Conservation (phyloP, 345 rosid species). For the Theobroma cacao region DNA sequence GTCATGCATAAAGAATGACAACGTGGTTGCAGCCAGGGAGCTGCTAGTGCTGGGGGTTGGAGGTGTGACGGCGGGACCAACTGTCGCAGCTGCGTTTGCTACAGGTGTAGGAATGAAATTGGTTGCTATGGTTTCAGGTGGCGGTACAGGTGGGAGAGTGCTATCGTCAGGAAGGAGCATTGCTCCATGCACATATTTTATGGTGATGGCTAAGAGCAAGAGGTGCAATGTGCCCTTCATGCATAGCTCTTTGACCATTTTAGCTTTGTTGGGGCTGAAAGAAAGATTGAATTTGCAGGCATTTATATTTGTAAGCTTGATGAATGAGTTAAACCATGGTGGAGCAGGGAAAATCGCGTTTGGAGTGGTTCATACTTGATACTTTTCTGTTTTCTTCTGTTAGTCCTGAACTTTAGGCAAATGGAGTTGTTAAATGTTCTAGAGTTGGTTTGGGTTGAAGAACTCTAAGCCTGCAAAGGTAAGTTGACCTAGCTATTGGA, state of each 20-base stretch:
- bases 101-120: not conserved
- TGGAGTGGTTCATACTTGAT: not conserved
- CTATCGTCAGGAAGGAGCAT: not conserved
- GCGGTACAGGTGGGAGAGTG: not conserved
- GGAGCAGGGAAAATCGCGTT: slow-evolving; percentile 2
- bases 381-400: not conserved
- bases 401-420: not conserved
- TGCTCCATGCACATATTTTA: not conserved
- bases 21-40: slow-evolving; percentile 1
- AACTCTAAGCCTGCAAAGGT: not conserved
- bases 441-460: not conserved
- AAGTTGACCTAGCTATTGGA: not conserved
- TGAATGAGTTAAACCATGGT: not conserved
- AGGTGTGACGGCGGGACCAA: not conserved
- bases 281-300: not conserved
- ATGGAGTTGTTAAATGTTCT: not conserved
- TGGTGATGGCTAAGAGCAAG: slow-evolving; percentile 2
- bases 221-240: slow-evolving; percentile 6
- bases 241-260: not conserved
- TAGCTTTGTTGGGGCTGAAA: not conserved
- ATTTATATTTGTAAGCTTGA: not conserved
- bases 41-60: not conserved
- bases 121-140: not conserved
- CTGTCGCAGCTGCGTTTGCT: not conserved
- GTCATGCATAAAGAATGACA: slow-evolving; percentile 53